Conservation (phyloP, 2,329 filamentous ascomycete genomes). For the Bipolaris sorokiniana region DNA sequence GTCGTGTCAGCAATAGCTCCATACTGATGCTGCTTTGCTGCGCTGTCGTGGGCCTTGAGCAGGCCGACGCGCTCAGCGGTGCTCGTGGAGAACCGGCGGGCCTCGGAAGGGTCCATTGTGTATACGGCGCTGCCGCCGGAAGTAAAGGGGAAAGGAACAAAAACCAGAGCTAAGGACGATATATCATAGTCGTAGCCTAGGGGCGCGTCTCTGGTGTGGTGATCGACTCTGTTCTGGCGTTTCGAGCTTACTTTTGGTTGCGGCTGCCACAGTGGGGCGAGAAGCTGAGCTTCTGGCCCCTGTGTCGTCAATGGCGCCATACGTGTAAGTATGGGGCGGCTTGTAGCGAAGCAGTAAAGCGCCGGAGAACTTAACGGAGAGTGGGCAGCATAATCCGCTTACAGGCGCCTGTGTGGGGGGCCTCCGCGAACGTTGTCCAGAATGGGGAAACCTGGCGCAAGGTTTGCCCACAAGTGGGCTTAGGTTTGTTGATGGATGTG, state of each 20-base stretch:
- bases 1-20: slow-evolving; percentile 34
- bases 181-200: slow-evolving; percentile 24
- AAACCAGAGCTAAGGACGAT: slow-evolving; percentile 32
- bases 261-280: slow-evolving; percentile 19
- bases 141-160: slow-evolving; percentile 31
- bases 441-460: slow-evolving; percentile 13
- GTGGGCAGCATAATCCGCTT: slow-evolving; percentile 11
- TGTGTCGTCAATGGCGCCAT: slow-evolving; percentile 18
- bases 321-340: slow-evolving; percentile 20
- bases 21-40: slow-evolving; percentile 33
- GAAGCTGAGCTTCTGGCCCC: slow-evolving; percentile 10
- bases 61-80: slow-evolving; percentile 37
- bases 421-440: slow-evolving; percentile 13
- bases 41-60: slow-evolving; percentile 28
- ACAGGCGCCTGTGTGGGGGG: slow-evolving; percentile 5
- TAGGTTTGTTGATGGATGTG: neutral
- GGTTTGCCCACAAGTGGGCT: neutral
- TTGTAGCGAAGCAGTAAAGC: slow-evolving; percentile 18
- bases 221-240: slow-evolving; percentile 2
- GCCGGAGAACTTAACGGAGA: slow-evolving; percentile 13
- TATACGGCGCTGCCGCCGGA: slow-evolving; percentile 26
- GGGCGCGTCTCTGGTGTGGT: slow-evolving; percentile 5
- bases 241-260: slow-evolving; percentile 11
- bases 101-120: slow-evolving; percentile 42
- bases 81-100: slow-evolving; percentile 40